Percentiles rank a stretch among this genome's conserved stretches.
phyloP scores from a whole-genome alignment of 495 filamentous ascomycete species.

The Tetracladium setigerum region DNA sequence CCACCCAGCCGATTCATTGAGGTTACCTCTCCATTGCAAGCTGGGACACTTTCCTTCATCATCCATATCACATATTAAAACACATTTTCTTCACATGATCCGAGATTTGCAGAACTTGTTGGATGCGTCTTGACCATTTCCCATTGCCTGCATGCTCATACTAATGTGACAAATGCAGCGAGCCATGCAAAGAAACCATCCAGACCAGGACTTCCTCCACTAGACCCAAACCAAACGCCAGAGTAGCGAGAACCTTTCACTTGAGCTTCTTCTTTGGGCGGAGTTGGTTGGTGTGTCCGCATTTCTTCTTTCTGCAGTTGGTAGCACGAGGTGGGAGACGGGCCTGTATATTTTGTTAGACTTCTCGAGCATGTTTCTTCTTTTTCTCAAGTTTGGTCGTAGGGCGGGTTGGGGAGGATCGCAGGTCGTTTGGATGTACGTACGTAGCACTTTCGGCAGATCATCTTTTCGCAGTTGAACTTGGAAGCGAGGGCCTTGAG shows the following conservation, averaged over 20 bases:
- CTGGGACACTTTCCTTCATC: too few relatives aligned
- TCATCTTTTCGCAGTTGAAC: slow-evolving; percentile 99
- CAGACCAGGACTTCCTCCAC: slow-evolving; percentile 2
- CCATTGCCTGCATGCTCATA: slow-evolving; percentile 19
- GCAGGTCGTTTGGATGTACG: slow-evolving; percentile 31
- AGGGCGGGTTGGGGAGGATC: background rate
- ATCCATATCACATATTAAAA: too few relatives aligned
- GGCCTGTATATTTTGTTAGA: slow-evolving; percentile 42
- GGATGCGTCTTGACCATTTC: slow-evolving; percentile 11
- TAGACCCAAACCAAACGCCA: slow-evolving; percentile 18
- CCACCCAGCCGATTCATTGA: too few relatives aligned
- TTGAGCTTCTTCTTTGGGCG: slow-evolving; percentile 99
- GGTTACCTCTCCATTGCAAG: too few relatives aligned
- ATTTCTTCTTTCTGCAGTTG: slow-evolving; percentile 99
- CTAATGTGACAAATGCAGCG: slow-evolving; percentile 20
- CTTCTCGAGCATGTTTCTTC: too few relatives aligned
- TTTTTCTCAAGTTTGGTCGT: too few relatives aligned
- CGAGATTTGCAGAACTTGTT: too few relatives aligned
- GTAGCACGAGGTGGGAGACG: slow-evolving; percentile 96
- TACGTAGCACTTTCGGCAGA: slow-evolving; percentile 99
- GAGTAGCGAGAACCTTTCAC: slow-evolving; percentile 41
- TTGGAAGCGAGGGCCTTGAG: slow-evolving; percentile 97
- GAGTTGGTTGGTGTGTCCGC: slow-evolving; percentile 98
- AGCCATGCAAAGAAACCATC: slow-evolving; percentile 21
- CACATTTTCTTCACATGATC: too few relatives aligned